Conservation (phyloP, 148 eudicot species). For the Nyssa sinensis region DNA sequence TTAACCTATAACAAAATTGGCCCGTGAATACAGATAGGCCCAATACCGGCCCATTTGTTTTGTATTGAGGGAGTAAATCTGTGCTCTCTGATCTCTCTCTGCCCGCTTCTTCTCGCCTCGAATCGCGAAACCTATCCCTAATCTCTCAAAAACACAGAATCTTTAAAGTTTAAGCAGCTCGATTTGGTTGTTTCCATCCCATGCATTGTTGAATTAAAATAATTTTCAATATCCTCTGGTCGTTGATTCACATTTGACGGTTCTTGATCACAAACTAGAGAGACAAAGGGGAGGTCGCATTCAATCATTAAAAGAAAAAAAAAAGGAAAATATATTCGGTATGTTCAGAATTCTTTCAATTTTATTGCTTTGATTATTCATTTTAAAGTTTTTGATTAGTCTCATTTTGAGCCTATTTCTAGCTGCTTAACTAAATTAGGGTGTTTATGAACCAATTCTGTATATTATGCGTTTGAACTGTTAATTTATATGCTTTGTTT, state of each 20-base stretch:
- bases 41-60: conserved; percentile 2
- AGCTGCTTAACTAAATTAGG: not conserved
- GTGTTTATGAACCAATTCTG: not conserved
- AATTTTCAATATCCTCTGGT: not conserved
- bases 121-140: conserved; percentile 19
- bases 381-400: not conserved
- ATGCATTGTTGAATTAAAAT: not conserved
- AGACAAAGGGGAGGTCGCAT: not conserved
- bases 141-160: conserved; percentile 6
- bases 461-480: not conserved
- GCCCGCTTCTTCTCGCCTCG: conserved; percentile 9
- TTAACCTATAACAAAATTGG: not conserved
- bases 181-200: not conserved
- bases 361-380: not conserved
- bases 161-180: conserved; percentile 2
- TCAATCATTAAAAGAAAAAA: not conserved
- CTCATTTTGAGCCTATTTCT: not conserved
- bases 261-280: conserved; percentile 12
- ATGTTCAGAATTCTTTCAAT: not conserved
- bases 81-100: not conserved
- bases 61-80: not conserved
- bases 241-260: conserved; percentile 2
- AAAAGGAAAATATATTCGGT: not conserved
- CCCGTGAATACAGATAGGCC: not conserved
- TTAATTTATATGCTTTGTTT: not conserved